Percentiles rank a stretch among this genome's conserved stretches.
Conservation (phyloP, 768 basidiomycete species). For the Auricularia auricula-judae region DNA sequence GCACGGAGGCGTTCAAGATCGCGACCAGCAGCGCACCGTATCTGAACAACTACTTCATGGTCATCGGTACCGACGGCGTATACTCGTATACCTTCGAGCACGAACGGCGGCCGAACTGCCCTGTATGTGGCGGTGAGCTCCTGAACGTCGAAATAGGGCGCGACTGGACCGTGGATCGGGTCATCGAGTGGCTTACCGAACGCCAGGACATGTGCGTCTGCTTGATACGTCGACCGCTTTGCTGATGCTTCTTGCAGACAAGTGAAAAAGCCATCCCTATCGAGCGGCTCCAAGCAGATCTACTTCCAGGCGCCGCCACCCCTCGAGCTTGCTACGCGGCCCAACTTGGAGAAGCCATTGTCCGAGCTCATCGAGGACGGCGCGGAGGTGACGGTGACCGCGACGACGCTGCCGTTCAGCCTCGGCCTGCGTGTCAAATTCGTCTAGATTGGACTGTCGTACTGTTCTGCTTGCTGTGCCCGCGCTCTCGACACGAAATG, state of each 20-base stretch:
- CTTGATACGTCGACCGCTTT: not conserved
- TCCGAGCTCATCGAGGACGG: conserved; percentile 68
- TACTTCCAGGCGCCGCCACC: conserved; percentile 93
- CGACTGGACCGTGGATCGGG: conserved; percentile 69
- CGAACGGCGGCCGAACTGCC: conserved; percentile 86
- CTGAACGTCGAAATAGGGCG: conserved; percentile 59
- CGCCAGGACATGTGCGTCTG: conserved; percentile 77
- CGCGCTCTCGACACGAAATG: not conserved
- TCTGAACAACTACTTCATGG: conserved; percentile 97
- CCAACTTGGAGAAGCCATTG: conserved; percentile 80
- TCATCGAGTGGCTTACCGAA: conserved; percentile 82
- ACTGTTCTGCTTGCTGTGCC: not conserved
- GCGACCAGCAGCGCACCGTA: conserved; percentile 91
- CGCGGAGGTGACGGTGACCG: conserved; percentile 78
- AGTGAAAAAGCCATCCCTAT: conserved; percentile 92
- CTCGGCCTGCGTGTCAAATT: conserved; percentile 30
- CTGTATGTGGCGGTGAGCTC: conserved; percentile 91
- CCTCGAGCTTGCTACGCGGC: conserved; percentile 79
- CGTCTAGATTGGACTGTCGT: not conserved
- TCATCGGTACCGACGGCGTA: conserved; percentile 91
- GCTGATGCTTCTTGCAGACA: conserved; percentile 46
- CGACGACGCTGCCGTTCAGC: conserved; percentile 80
- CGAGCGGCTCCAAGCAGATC: conserved; percentile 61
- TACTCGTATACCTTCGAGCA: conserved; percentile 98
- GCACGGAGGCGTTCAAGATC: conserved; percentile 98